Evolutionary conservation across 2,329 filamentous ascomycete genomes (phyloP).

Genomic region (Colletotrichum tofieldiae): DNA sequence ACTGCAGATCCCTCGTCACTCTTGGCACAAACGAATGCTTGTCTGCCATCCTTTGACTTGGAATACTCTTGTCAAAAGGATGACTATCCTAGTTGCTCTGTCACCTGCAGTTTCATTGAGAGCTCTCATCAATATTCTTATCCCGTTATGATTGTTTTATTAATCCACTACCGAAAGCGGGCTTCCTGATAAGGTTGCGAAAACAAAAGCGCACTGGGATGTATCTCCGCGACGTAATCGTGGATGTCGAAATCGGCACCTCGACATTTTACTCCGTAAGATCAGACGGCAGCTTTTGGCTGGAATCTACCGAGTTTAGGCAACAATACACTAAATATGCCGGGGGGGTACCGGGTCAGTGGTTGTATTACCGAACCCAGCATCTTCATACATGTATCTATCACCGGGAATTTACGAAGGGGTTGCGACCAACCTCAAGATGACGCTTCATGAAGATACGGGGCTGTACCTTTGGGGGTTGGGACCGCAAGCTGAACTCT

Average conservation of each 20-base stretch:
- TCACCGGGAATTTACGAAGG: slow-evolving; percentile 57
- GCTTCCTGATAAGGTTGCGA: background rate
- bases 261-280: slow-evolving; percentile 41
- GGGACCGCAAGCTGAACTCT: slow-evolving; percentile 48
- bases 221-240: slow-evolving; percentile 43
- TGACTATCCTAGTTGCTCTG: too few species aligned
- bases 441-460: slow-evolving; percentile 52
- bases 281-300: slow-evolving; percentile 25
- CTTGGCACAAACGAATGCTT: too few species aligned
- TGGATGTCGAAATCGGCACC: slow-evolving; percentile 46
- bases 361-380: slow-evolving; percentile 45
- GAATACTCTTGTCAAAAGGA: too few species aligned
- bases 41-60: too few species aligned
- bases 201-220: slow-evolving; percentile 13
- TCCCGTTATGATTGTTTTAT: too few species aligned
- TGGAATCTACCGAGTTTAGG: slow-evolving; percentile 16
- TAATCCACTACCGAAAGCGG: too few species aligned
- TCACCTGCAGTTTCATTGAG: too few species aligned
- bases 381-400: slow-evolving; percentile 57
- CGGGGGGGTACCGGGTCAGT: slow-evolving; percentile 35
- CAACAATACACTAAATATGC: slow-evolving; percentile 10
- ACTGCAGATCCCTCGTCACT: too few species aligned
- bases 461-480: slow-evolving; percentile 61
- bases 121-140: too few species aligned
- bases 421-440: slow-evolving; percentile 55